phyloP scores from a whole-genome alignment of 306 rosid species.

The Vicia faba region DNA sequence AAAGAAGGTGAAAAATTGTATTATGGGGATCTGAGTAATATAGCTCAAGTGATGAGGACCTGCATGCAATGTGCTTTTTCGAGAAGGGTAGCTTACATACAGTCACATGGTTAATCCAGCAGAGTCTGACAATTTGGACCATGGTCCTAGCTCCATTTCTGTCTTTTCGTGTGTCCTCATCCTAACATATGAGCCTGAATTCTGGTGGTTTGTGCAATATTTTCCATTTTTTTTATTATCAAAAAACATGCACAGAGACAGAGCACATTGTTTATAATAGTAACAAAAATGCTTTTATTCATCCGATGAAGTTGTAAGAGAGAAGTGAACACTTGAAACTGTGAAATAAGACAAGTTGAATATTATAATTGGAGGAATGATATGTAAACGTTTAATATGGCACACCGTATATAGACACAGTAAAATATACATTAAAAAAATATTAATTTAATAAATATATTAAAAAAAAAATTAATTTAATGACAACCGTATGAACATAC shows the following conservation, averaged over 20 bases:
- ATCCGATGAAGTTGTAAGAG: background rate
- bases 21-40: conserved; percentile 27
- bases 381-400: too few species aligned
- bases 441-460: too few species aligned
- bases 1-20: conserved; percentile 8
- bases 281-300: background rate
- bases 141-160: conserved; percentile 37
- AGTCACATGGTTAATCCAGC: conserved; percentile 66
- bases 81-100: conserved; percentile 43
- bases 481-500: too few species aligned
- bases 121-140: conserved; percentile 66
- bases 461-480: too few species aligned
- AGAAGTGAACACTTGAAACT: background rate
- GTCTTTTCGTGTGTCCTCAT: conserved; percentile 45
- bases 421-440: too few species aligned
- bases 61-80: conserved; percentile 36
- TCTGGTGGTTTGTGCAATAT: background rate
- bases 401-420: too few species aligned
- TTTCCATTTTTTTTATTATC: background rate
- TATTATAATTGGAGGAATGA: too few species aligned
- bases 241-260: conserved; percentile 16
- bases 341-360: background rate
- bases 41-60: conserved; percentile 32
- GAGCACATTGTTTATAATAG: background rate
- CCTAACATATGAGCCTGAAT: conserved; percentile 37